Percentiles rank a stretch among this genome's conserved stretches.
Conservation (phyloP, 139 green algal species). For the Tetraselmis chui region DNA sequence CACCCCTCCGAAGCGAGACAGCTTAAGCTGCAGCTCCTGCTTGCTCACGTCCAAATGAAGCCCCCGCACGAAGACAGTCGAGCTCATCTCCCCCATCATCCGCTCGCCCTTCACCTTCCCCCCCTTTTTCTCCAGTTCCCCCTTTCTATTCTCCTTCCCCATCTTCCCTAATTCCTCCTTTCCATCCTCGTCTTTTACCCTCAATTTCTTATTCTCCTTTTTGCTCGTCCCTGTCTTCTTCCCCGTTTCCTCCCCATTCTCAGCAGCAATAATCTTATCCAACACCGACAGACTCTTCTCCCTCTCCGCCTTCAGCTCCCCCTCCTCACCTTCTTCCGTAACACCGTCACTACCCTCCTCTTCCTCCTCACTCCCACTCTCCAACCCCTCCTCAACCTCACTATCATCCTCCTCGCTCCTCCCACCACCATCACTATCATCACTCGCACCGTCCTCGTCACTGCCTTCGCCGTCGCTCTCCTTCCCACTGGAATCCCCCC, state of each 20-base stretch:
- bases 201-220: not conserved
- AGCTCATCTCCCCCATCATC: not conserved
- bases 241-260: slow-evolving; percentile 12
- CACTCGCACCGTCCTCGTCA: not conserved
- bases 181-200: not conserved
- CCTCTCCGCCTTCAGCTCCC: slow-evolving; percentile 20
- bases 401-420: not conserved
- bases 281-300: slow-evolving; percentile 19
- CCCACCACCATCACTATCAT: not conserved
- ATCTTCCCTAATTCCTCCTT: not conserved
- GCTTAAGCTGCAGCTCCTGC: slow-evolving; percentile 34
- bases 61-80: slow-evolving; percentile 73
- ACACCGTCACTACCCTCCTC: slow-evolving; percentile 5
- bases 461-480: not conserved
- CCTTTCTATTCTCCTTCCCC: not conserved
- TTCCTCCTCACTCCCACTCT: not conserved
- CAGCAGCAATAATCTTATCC: slow-evolving; percentile 17
- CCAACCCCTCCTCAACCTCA: not conserved
- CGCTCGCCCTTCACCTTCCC: not conserved
- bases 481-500: not conserved
- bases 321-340: not conserved
- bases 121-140: not conserved
- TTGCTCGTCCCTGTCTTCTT: slow-evolving; percentile 3
- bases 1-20: slow-evolving; percentile 47
- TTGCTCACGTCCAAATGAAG: slow-evolving; percentile 54